Evolutionary conservation across 306 rosid species (phyloP), one percentile per base, ranked within the genome.

Genomic region (Herpetospermum pedunculosum): DNA sequence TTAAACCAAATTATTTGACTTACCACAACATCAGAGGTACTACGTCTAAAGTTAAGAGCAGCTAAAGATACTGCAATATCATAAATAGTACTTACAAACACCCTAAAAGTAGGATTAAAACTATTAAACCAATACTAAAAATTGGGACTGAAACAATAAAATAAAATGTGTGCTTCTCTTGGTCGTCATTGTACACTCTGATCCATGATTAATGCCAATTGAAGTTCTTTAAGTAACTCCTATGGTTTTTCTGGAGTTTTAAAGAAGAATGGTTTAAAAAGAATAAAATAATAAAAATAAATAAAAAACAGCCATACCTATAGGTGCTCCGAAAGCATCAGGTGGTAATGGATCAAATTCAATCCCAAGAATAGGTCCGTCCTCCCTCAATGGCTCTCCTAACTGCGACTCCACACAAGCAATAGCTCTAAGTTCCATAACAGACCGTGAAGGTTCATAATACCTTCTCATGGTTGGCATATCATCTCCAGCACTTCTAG

Each of bases 311-410:
- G 60, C 30, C 44, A 62, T 84, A 91, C 99, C 96, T 81, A 95
- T 44, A 29, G 95, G 96, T 74, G 96, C 96, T 46, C 99, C 97
- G 3, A 95, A 95, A 9, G 99, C 99, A 88, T 92, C 99, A 0
- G 99, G 99, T 3, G 99, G 97, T 84, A 95, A 80, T 5, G 87
- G 81, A 85, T 95, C 99, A 75, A 95, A 95, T 85, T 95, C 99
- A 34, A 88, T 76, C 72, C 99, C 99, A 23, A 95, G 86, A 77
- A 88, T 74, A 4, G 99, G 99, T 19, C 96, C 99, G 59, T 95
- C 96, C 21, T 91, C 97, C 84, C 96, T 88, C 79, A 95, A 73
- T 52, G 96, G 90, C 81, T 91, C 96, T 52, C 97, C 97, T 81
- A 95, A 81, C 75, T 95, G 99, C 50, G 92, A 90, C 82, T 95